Conservation (phyloP, 1,284 basidiomycete genomes). For the Sanghuangporus sanghuang region DNA sequence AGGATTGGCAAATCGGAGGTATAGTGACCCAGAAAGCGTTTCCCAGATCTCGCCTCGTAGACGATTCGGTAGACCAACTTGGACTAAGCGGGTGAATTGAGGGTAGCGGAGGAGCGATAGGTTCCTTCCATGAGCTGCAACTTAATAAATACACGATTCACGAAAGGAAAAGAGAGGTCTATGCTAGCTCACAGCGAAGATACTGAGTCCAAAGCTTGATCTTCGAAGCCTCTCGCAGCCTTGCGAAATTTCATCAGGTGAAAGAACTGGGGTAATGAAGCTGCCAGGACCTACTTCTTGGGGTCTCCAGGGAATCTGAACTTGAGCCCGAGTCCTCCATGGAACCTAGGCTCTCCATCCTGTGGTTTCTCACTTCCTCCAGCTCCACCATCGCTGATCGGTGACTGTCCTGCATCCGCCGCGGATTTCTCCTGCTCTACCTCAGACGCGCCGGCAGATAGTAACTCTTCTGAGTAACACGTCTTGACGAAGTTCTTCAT, state of each 20-base stretch:
- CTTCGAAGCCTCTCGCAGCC: constrained; percentile 93
- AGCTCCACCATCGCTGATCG: constrained; percentile 1
- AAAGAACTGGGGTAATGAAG: background rate
- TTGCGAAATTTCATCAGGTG: constrained; percentile 26
- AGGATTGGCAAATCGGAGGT: constrained; percentile 84
- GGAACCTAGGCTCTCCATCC: constrained; percentile 58
- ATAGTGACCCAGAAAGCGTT: constrained; percentile 91
- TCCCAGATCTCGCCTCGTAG: constrained; percentile 99
- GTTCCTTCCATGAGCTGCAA: constrained; percentile 80
- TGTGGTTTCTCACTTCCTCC: constrained; percentile 40
- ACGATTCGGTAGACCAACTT: constrained; percentile 94
- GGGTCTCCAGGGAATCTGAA: constrained; percentile 94
- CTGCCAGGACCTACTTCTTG: constrained; percentile 62
- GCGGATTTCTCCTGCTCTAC: constrained; percentile 63
- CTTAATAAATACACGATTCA: background rate
- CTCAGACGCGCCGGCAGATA: constrained; percentile 50
- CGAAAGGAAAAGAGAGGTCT: background rate
- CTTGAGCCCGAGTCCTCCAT: constrained; percentile 80
- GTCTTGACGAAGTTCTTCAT: constrained; percentile 90
- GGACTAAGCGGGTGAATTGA: constrained; percentile 92
- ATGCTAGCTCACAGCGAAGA: constrained; percentile 54
- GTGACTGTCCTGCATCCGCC: constrained; percentile 48
- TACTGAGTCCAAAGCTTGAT: constrained; percentile 96
- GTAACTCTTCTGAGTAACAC: constrained; percentile 91
- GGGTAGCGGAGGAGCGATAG: constrained; percentile 93